Percentiles rank a stretch among this genome's conserved stretches.
phyloP scores from a whole-genome alignment of 73 alveolate genomes.

The Symbiodinium natans region DNA sequence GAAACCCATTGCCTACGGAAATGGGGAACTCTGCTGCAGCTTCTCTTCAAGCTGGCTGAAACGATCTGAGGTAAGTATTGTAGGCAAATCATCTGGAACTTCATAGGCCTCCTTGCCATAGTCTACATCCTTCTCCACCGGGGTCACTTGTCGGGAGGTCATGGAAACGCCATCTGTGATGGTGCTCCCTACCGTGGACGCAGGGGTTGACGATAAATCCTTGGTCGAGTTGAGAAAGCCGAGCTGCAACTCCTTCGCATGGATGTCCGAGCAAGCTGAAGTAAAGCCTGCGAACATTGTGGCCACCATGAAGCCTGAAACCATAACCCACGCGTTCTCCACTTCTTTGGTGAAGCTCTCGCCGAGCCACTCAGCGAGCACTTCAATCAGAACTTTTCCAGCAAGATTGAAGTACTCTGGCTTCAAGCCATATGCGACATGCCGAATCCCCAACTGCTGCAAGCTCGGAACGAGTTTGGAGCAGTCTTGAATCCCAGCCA shows the following conservation, averaged over 20 bases:
- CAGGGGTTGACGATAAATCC: conserved; percentile 21
- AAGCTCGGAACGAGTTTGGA: conserved; percentile 39
- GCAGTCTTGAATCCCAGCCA: conserved; percentile 69
- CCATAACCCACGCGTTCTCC: conserved; percentile 91
- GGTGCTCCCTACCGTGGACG: conserved; percentile 37
- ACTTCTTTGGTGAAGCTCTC: conserved; percentile 74
- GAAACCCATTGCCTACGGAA: too few relatives aligned
- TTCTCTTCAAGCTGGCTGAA: too few relatives aligned
- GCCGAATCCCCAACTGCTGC: conserved; percentile 76
- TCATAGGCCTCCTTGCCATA: not conserved
- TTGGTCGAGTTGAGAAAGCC: not conserved
- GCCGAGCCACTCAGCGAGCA: conserved; percentile 75
- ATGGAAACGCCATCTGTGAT: conserved; percentile 3
- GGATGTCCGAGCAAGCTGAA: conserved; percentile 1
- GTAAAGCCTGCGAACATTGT: conserved; percentile 41
- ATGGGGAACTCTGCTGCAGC: too few relatives aligned
- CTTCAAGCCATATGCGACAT: conserved; percentile 72
- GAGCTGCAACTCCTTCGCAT: conserved; percentile 39
- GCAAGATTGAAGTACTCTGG: conserved; percentile 27
- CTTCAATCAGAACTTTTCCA: conserved; percentile 46
- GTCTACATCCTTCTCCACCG: not conserved
- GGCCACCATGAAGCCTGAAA: conserved; percentile 81
- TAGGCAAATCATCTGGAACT: too few relatives aligned
- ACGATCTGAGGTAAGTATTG: too few relatives aligned
- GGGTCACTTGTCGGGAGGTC: conserved; percentile 12